Conservation (phyloP, 2,329 filamentous ascomycete genomes). For the Ceratocystis albifundus region DNA sequence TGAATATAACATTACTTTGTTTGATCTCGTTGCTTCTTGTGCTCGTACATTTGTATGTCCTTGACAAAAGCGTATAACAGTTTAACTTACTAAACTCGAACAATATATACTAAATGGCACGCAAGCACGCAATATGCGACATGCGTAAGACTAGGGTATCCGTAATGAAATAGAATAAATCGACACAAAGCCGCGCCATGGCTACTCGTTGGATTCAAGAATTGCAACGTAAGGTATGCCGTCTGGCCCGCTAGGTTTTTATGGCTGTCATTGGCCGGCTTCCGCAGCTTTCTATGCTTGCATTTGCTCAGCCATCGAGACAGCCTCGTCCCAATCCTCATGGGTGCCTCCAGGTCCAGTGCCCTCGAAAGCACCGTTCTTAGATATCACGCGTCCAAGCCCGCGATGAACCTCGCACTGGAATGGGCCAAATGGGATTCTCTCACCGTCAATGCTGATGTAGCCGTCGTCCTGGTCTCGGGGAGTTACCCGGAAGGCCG, state of each 20-base stretch:
- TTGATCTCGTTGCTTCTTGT: background rate
- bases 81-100: background rate
- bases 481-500: conserved; percentile 77
- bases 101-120: background rate
- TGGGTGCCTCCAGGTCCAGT: conserved; percentile 35
- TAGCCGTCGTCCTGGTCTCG: conserved; percentile 60
- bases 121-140: background rate
- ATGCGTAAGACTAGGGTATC: background rate
- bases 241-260: background rate
- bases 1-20: background rate
- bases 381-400: conserved; percentile 74
- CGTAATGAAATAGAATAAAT: background rate
- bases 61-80: too few relatives aligned
- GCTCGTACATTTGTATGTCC: background rate
- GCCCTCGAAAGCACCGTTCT: conserved; percentile 60
- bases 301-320: conserved; percentile 29
- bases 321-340: conserved; percentile 37
- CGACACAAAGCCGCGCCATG: background rate
- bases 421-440: conserved; percentile 74
- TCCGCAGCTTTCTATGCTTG: conserved; percentile 23
- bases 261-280: conserved; percentile 17
- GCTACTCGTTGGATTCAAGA: background rate
- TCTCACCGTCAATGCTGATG: conserved; percentile 90
- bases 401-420: conserved; percentile 80
- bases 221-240: too few relatives aligned